Evolutionary conservation across 1,139 yeast species (phyloP), one percentile per base, ranked within the genome.

Genomic region (Sugiyamaella novakii): DNA sequence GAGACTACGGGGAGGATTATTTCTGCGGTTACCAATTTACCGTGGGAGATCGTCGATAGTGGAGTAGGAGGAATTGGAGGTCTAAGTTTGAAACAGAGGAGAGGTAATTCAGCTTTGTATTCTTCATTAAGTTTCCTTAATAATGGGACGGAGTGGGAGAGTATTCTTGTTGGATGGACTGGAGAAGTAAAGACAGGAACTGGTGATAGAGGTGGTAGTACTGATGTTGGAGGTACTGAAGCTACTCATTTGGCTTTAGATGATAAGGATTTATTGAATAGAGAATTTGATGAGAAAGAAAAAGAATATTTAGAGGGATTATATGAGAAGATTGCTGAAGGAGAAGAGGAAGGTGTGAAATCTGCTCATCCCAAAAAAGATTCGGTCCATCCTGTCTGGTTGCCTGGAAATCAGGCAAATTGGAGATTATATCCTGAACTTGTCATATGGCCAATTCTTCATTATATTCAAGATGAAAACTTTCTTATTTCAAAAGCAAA

Each of bases 371-470:
- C 37, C 30, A 42, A 28, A 29, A 33, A 33, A n/a, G 18, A 33
- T 17, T 43, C 35, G 8, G 35, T 19, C 18, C 92, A 84, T 63
- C 96, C 97, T 0, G 86, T 91, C 43, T 89, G 96, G 96, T 73
- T 89, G 40, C 43, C 48, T 12, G 44, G 48, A 1, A 73, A 35
- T 17, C 36, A 34, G 36, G 69, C 74, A 43, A 73, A 92, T 60
- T 92, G 97, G 96, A 75, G 96, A 60, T 74, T 75, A 53, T 91
- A 88, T 64, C 96, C 98, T 0, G 98, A 92, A 64, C 81, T 85
- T 59, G 84, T 84, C 19, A 73, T 94, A 39, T 94, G 98, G 98
- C 96, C 97, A 1, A 84, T 88, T 2, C 82, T 91, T 67, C 98
- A 94, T 66, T 92, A 92, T 69, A 87, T 91, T 64, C 86, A 87